A percentile compares a stretch with the other conserved stretches of the same genome.
phyloP scores from a whole-genome alignment of 148 eudicot genomes.

The Chenopodium album region DNA sequence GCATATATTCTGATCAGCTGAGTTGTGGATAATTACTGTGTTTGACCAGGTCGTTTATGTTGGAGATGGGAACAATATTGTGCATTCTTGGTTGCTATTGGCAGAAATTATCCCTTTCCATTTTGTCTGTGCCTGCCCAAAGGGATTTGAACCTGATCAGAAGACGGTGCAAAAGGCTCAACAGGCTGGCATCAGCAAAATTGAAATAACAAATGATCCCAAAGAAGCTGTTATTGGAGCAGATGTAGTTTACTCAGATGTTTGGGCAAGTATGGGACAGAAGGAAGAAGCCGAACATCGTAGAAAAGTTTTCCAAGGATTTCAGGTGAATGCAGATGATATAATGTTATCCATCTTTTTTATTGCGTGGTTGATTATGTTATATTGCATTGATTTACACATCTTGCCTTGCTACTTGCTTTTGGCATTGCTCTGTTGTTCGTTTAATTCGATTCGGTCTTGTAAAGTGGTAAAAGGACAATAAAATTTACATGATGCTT shows the following conservation, averaged over 20 bases:
- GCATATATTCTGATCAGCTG: background rate
- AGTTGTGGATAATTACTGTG: background rate
- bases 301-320: slow-evolving; percentile 78
- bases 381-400: background rate
- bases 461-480: background rate
- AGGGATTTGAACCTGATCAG: slow-evolving; percentile 89
- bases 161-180: slow-evolving; percentile 68
- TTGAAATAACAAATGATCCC: slow-evolving; percentile 82
- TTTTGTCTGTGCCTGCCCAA: slow-evolving; percentile 94
- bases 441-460: too few species aligned
- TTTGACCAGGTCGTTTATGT: slow-evolving; percentile 83
- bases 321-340: slow-evolving; percentile 54
- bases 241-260: slow-evolving; percentile 96
- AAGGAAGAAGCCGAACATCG: slow-evolving; percentile 94
- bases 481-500: background rate
- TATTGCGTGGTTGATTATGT: background rate
- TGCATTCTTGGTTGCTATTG: slow-evolving; percentile 80
- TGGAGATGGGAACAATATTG: slow-evolving; percentile 98
- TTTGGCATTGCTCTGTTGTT: background rate
- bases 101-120: slow-evolving; percentile 88
- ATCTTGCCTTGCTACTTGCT: background rate
- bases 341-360: background rate
- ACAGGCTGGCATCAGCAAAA: slow-evolving; percentile 79
- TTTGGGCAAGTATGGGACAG: slow-evolving; percentile 99
- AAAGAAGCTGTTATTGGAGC: slow-evolving; percentile 96